Conservation (phyloP, 176 grass and related monocot genomes). For the Carex cristatella region DNA sequence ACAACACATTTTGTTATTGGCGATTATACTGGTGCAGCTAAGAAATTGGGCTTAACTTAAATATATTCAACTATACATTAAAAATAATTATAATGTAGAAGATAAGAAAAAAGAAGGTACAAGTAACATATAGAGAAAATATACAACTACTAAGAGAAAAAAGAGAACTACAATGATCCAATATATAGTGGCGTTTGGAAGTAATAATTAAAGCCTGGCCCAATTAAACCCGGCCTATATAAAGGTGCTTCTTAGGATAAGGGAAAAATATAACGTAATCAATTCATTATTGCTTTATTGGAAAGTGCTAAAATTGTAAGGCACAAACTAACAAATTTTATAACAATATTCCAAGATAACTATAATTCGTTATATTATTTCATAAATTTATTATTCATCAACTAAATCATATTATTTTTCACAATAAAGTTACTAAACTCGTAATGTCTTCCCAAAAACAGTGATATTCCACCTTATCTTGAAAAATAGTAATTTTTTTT, state of each 20-base stretch:
- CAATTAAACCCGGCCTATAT: not conserved
- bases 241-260: not conserved
- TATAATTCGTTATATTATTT: no score
- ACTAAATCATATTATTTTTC: no score
- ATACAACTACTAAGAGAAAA: not conserved
- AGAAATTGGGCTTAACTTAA: not conserved
- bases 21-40: not conserved
- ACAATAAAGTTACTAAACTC: no score
- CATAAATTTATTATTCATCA: no score
- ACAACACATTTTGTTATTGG: not conserved
- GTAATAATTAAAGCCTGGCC: not conserved
- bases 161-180: not conserved
- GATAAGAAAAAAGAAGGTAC: no score
- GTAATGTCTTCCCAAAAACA: no score
- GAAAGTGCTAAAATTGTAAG: not conserved
- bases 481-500: no score
- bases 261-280: not conserved
- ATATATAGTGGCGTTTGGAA: not conserved
- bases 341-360: no score
- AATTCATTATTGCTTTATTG: not conserved
- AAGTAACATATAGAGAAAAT: not conserved
- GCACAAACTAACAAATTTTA: not conserved
- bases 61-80: not conserved
- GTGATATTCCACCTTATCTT: no score
- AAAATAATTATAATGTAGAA: not conserved